Conservation (phyloP, 1,284 basidiomycete genomes). For the Marasmius oreades region DNA sequence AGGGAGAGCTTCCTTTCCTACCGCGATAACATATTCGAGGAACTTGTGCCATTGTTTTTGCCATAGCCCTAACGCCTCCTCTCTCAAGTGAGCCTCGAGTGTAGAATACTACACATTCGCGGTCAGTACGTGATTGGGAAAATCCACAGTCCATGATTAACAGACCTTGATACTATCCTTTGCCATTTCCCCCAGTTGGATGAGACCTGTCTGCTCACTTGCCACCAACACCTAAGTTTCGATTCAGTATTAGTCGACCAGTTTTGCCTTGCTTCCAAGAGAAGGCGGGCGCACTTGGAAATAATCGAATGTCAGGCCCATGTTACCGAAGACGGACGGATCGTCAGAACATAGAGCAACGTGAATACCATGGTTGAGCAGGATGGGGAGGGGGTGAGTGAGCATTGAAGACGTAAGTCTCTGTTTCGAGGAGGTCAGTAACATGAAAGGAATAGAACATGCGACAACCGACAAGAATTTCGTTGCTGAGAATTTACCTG, state of each 20-base stretch:
- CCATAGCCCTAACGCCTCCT: conserved; percentile 41
- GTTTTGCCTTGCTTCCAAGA: background rate
- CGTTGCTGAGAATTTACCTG: conserved; percentile 43
- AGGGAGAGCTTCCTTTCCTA: conserved; percentile 1
- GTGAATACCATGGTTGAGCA: conserved; percentile 68
- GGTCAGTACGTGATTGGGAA: conserved; percentile 3
- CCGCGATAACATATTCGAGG: conserved; percentile 35
- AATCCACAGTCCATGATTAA: background rate
- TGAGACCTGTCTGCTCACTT: conserved; percentile 61
- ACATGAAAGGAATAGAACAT: background rate
- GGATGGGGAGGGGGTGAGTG: conserved; percentile 64
- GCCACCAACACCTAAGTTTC: conserved; percentile 51
- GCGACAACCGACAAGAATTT: conserved; percentile 49
- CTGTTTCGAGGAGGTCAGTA: conserved; percentile 26
- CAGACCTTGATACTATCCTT: conserved; percentile 61
- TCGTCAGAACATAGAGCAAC: conserved; percentile 73
- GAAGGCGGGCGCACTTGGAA: conserved; percentile 48
- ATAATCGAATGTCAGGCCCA: conserved; percentile 71
- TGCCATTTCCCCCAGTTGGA: conserved; percentile 56
- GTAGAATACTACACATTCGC: conserved; percentile 47
- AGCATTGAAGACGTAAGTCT: conserved; percentile 72
- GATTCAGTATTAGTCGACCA: background rate
- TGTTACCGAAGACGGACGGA: conserved; percentile 72
- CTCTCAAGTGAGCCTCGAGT: conserved; percentile 46
- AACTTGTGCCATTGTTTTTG: conserved; percentile 52